Evolutionary conservation across 768 basidiomycete species (phyloP), one percentile per base, ranked within the genome.

Genomic region (Mycena leptocephala): DNA sequence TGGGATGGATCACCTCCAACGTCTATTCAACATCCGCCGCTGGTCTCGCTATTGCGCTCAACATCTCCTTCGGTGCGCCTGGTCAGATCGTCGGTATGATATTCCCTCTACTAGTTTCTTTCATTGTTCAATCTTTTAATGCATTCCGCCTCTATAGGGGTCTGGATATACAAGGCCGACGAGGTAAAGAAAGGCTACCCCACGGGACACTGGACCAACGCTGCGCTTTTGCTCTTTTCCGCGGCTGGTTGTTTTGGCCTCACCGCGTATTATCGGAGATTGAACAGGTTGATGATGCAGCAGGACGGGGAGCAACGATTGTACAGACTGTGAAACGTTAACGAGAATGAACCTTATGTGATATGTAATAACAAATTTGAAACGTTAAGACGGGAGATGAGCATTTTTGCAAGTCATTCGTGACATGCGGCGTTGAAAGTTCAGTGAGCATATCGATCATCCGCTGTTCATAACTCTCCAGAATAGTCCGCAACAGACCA

Each of bases 41-140:
- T 10, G 84, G 84, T 22, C 68, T 75, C 24, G 74, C 43, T 2
- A 75, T 75, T 39, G 74, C 74, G 30, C 80, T 86, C 26, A 85
- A 83, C 71, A 81, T 85, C 41, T 83, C 84, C 26, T 81, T 84
- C 39, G 85, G 85, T 4, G 83, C 84, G n/a, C 62, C 83, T 6
- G 85, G 85, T 6, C 85, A 86, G 76, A 85, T 86, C 78, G 81
- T 85, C 26, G n/a, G n/a, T n/a, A n/a, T n/a, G n/a, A n/a, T n/a
- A n/a, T n/a, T n/a, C n/a, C n/a, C n/a, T n/a, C n/a, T n/a, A n/a
- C n/a, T n/a, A 41, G 39, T 41, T 8, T 41, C 9, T 41, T 41
- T 10, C 7, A 10, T 8, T 41, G 39, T 13, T 41, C 2, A 3
- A 13, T 41, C 13, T 18, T 41, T 41, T 10, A 3, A 10, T 41